These are phyloP conservation scores for Microstegium vimineum DNA, from an alignment of 176 grass and related monocot genomes.

Conservation along the genomic window DNA sequence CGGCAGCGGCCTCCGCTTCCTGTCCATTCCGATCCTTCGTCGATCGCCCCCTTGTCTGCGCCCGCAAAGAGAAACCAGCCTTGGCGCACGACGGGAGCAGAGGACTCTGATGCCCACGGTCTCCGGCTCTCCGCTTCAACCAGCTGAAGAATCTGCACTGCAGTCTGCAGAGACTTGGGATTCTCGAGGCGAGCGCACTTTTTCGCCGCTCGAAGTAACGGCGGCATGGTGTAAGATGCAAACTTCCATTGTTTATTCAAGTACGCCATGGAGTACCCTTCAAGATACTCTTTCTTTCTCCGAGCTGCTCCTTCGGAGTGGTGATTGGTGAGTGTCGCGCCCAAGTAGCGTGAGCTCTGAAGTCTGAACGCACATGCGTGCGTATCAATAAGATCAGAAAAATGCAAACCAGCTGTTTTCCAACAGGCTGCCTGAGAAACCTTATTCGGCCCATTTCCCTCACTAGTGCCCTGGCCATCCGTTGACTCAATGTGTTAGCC, in stretches of 20 bases:
- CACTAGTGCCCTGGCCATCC: neutral
- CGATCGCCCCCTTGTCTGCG: neutral
- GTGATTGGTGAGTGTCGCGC: neutral
- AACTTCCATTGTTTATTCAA: constrained; percentile 14
- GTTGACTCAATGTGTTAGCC: neutral
- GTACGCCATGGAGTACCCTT: neutral
- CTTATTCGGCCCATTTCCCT: neutral
- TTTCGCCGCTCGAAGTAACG: constrained; percentile 34
- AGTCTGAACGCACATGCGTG: neutral
- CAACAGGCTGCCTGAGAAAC: neutral
- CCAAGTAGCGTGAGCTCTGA: neutral
- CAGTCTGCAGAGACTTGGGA: neutral
- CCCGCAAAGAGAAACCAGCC: neutral
- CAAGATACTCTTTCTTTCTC: too few relatives aligned
- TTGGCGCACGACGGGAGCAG: neutral
- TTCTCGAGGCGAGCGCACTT: neutral
- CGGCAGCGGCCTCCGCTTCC: neutral
- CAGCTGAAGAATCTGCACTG: too few relatives aligned
- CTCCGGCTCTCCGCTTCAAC: neutral
- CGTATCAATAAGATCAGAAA: neutral
- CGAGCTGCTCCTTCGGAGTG: neutral
- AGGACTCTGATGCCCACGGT: neutral
- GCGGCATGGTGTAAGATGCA: constrained; percentile 25
- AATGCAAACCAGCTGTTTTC: neutral
- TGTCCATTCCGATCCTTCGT: neutral